Base-by-base conservation (phyloP, 495 filamentous ascomycete genomes). In the Lepraria neglecta region DNA sequence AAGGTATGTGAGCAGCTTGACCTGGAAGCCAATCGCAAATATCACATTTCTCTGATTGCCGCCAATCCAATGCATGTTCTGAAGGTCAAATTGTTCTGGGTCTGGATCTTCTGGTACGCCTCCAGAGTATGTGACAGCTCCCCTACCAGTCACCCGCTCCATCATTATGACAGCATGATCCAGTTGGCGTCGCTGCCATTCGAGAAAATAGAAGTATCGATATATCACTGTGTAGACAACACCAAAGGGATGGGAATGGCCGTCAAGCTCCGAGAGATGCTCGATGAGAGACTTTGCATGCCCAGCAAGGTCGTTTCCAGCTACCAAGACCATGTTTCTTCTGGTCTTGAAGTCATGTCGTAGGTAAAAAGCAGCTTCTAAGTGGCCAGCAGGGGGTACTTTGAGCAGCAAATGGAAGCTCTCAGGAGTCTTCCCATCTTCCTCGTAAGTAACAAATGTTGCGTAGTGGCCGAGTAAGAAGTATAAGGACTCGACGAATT, bases 401-500 rank as follows among this genome's bases (percentile, higher is more conserved):
- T 46, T 46, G 17, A 46, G n/a, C 44, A 46, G n/a, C 44, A 46
- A 10, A 46, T 46, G 44, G 21, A 46, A 46, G n/a, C n/a, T 46
- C n/a, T 46, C 44, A 6, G n/a, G 44, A 6, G 3, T 10, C 44
- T 21, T 46, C 11, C 44, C 44, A 21, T 46, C n/a, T 46, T 46
- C 44, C n/a, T 46, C 44, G 44, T 46, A 46, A 46, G 44, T 46
- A 21, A 46, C 44, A 21, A 46, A 46, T 21, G 44, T 46, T 17
- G 44, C 44, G 21, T 46, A 46, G 17, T 46, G 44, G 21, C 44
- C 44, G 21, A 46, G 44, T 46, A 46, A 4, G 21, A 46, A 19
- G 17, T 46, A 46, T 21, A 46, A 46, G 44, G 44, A 46, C 44
- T 46, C 44, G 44, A 46, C 44, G 44, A 46, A 46, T 46, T 46